A percentile compares a stretch with the other conserved stretches of the same genome.
Evolutionary conservation across 2,329 filamentous ascomycete genomes (phyloP).

Genomic region (Botryotinia convoluta): DNA sequence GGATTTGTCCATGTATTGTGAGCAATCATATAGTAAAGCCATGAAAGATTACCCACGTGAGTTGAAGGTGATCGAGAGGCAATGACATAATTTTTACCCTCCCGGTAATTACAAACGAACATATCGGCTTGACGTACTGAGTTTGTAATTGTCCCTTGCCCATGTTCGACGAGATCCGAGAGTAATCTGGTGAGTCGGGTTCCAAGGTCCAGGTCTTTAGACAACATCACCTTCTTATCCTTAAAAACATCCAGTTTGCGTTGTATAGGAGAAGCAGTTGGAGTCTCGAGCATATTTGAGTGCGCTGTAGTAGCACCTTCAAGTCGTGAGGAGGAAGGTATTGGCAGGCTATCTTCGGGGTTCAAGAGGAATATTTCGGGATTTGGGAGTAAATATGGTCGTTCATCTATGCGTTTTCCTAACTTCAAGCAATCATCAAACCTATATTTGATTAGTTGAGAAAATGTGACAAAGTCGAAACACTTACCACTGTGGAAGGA

Average conservation of each 20-base stretch:
- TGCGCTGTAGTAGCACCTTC: constrained; percentile 62
- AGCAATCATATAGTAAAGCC: constrained; percentile 90
- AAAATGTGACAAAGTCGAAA: not conserved
- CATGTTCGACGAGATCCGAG: constrained; percentile 64
- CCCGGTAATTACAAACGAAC: constrained; percentile 83
- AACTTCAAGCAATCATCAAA: constrained; percentile 96
- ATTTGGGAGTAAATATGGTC: constrained; percentile 80
- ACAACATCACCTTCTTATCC: constrained; percentile 74
- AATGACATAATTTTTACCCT: constrained; percentile 72
- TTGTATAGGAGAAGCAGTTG: constrained; percentile 44
- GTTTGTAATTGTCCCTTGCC: constrained; percentile 67
- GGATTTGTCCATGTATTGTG: constrained; percentile 88
- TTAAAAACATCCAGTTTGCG: constrained; percentile 71
- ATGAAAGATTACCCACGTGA: constrained; percentile 86
- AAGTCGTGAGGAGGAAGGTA: constrained; percentile 59
- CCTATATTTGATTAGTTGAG: constrained; percentile 50
- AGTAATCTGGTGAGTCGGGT: constrained; percentile 65
- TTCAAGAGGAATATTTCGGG: constrained; percentile 72
- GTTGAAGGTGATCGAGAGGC: constrained; percentile 71
- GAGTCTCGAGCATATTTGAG: constrained; percentile 44
- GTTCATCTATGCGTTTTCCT: constrained; percentile 84
- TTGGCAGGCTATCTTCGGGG: constrained; percentile 54
- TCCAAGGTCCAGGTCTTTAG: constrained; percentile 69
- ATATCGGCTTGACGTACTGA: constrained; percentile 71
- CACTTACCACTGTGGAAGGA: constrained; percentile 83